Percentiles rank a stretch among this genome's conserved stretches.
Evolutionary conservation across 1,139 yeast species (phyloP).

Genomic region (Sugiyamaella japonica): DNA sequence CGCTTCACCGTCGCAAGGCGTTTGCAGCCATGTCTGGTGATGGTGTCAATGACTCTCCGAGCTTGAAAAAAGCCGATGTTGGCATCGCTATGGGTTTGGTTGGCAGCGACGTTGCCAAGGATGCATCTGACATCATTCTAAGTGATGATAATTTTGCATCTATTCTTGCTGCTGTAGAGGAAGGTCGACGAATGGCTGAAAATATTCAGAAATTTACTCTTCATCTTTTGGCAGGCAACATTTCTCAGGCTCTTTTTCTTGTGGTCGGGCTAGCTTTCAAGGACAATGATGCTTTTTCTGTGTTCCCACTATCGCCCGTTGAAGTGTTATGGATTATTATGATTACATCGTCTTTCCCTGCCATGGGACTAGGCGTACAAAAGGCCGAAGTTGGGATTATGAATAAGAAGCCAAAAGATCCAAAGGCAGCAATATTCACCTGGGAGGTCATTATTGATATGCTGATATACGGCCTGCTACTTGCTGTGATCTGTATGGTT

Average conservation of each 20-base stretch:
- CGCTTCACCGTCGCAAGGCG: slow-evolving; percentile 67
- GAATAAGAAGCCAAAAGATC: slow-evolving; percentile 61
- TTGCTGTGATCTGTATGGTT: slow-evolving; percentile 72
- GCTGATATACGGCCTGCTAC: slow-evolving; percentile 69
- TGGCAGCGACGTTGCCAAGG: slow-evolving; percentile 82
- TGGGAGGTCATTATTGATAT: slow-evolving; percentile 72
- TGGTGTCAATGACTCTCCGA: slow-evolving; percentile 84
- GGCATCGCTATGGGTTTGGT: slow-evolving; percentile 88
- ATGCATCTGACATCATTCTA: slow-evolving; percentile 73
- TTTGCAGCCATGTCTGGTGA: slow-evolving; percentile 88
- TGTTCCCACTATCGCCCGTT: slow-evolving; percentile 76
- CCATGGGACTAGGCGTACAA: slow-evolving; percentile 83
- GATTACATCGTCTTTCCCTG: slow-evolving; percentile 78
- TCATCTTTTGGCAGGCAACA: slow-evolving; percentile 74
- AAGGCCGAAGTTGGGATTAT: slow-evolving; percentile 65
- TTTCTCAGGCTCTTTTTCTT: slow-evolving; percentile 71
- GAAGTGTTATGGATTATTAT: slow-evolving; percentile 81
- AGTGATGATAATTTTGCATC: slow-evolving; percentile 77
- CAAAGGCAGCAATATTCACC: slow-evolving; percentile 62
- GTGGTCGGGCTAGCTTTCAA: slow-evolving; percentile 72
- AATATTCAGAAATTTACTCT: slow-evolving; percentile 82
- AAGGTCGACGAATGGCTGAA: slow-evolving; percentile 78
- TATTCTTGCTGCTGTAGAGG: slow-evolving; percentile 74
- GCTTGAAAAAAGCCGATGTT: slow-evolving; percentile 76
- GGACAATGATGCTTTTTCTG: slow-evolving; percentile 59